Base-by-base conservation (phyloP, 2,329 filamentous ascomycete species). In the Phialemonium atrogriseum region DNA sequence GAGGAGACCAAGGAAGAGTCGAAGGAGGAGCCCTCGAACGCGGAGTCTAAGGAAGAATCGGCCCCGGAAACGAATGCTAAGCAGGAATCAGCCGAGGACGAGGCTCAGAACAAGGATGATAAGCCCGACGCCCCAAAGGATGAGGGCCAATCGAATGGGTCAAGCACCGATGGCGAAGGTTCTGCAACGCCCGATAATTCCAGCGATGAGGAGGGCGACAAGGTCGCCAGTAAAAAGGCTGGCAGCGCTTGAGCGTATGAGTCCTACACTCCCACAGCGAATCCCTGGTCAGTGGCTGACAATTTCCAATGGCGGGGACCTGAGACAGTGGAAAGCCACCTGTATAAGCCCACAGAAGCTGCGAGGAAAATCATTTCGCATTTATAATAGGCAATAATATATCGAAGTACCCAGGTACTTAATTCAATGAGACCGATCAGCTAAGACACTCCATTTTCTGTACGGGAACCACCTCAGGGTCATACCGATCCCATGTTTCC, bases 1-100 rank as follows among this genome's bases (percentile, higher is more conserved):
- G 44, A 50, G 25, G 36, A 44, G 25, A 32, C 30, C 11, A 36
- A 39, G 8, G 26, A 38, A 26, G 23, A 40, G 30, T n/a, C 20
- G 5, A 29, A 41, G 16, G 16, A 38, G 20, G 30, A 39, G 38
- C 40, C n/a, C n/a, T n/a, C n/a, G n/a, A n/a, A 43, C 47, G 40
- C 50, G 30, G 44, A 47, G 22, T 13, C 24, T 13, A 14, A 13
- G 10, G 12, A 26, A 8, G 18, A 16, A 15, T 7, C 7, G 26
- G 18, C 15, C 18, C 26, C 26, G 15, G 10, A 14, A 26, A 14
- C 24, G 10, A 9, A 7, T 13, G 8, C 24, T 8, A 13, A 13
- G 7, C 14, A n/a, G 7, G 30, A 14, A 10, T 24, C 7, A 15
- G 18, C 26, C 16, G 29, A 20, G 4, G 18, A 13, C 23, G 22